These are phyloP conservation scores for Escovopsis sp. DNA, from an alignment of 2,329 filamentous ascomycete species.

Conservation along the genomic window DNA sequence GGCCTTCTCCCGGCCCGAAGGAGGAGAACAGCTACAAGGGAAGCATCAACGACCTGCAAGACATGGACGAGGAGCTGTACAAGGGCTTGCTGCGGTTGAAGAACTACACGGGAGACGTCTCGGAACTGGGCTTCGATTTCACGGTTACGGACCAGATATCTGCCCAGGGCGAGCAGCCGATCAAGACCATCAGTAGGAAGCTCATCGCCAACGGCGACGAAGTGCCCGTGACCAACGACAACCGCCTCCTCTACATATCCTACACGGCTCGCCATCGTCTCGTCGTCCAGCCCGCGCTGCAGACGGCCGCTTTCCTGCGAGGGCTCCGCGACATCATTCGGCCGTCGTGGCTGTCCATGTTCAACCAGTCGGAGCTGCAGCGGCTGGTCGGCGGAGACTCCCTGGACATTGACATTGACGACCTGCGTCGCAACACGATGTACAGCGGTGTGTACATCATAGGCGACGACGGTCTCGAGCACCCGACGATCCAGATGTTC, in stretches of 20 bases:
- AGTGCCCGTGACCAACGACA: conserved; percentile 74
- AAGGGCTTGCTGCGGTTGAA: conserved; percentile 73
- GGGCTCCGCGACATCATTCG: conserved; percentile 81
- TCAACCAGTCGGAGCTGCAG: conserved; percentile 91
- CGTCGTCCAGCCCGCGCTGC: conserved; percentile 60
- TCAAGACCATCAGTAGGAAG: conserved; percentile 55
- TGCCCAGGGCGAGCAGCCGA: conserved; percentile 24
- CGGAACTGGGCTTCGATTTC: conserved; percentile 63
- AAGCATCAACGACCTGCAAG: conserved; percentile 87
- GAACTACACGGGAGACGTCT: conserved; percentile 67
- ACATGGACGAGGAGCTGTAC: conserved; percentile 83
- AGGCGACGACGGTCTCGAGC: conserved; percentile 77
- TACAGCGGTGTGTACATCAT: conserved; percentile 83
- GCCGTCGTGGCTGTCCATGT: conserved; percentile 92
- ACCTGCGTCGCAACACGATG: conserved; percentile 67
- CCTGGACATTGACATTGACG: conserved; percentile 71
- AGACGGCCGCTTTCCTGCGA: conserved; percentile 76
- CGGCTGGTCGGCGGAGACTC: conserved; percentile 82
- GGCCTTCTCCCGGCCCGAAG: conserved; percentile 56
- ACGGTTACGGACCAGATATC: conserved; percentile 63
- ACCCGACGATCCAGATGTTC: conserved; percentile 73
- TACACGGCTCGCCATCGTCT: conserved; percentile 81
- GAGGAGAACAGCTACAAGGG: conserved; percentile 65
- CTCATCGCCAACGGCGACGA: conserved; percentile 65
- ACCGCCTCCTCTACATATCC: conserved; percentile 86